Conservation (phyloP, 139 green algal genomes). For the Pleodorina starrii region DNA sequence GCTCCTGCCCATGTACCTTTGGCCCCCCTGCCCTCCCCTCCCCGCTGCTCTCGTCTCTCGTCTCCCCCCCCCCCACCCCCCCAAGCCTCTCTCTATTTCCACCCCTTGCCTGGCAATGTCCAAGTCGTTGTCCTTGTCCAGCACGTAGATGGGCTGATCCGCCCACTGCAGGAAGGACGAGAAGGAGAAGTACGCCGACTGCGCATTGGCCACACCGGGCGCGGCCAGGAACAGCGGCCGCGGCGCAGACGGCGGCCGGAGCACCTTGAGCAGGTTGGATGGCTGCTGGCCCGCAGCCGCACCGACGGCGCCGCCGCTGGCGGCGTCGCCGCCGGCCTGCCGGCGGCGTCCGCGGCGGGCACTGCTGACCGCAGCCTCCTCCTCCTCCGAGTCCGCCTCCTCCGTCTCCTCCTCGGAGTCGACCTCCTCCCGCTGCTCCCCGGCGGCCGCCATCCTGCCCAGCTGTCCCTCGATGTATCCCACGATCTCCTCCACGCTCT, state of each 20-base stretch:
- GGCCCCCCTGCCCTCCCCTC: too few relatives aligned
- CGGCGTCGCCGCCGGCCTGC: not conserved
- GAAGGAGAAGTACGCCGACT: conserved; percentile 85
- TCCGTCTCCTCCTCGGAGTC: not conserved
- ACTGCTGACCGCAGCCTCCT: not conserved
- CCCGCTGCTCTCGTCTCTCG: too few relatives aligned
- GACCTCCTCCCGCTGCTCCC: not conserved
- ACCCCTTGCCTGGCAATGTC: conserved; percentile 62
- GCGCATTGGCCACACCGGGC: conserved; percentile 91
- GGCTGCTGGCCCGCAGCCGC: conserved; percentile 51
- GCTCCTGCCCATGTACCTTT: too few relatives aligned
- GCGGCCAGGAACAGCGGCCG: conserved; percentile 90
- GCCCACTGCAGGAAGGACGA: conserved; percentile 60
- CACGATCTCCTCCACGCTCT: conserved; percentile 75
- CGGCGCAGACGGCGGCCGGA: conserved; percentile 64
- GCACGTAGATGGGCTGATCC: conserved; percentile 90
- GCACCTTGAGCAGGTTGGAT: conserved; percentile 81
- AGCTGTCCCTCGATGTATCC: conserved; percentile 46
- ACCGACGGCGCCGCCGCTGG: not conserved
- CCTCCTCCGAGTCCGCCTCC: not conserved
- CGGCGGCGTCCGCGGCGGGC: not conserved
- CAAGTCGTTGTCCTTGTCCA: conserved; percentile 95
- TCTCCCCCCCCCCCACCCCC: too few relatives aligned
- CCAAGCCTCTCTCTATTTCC: too few relatives aligned
- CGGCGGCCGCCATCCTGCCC: not conserved